phyloP scores from a whole-genome alignment of 2,329 filamentous ascomycete species.

The Geosmithia morbida region DNA sequence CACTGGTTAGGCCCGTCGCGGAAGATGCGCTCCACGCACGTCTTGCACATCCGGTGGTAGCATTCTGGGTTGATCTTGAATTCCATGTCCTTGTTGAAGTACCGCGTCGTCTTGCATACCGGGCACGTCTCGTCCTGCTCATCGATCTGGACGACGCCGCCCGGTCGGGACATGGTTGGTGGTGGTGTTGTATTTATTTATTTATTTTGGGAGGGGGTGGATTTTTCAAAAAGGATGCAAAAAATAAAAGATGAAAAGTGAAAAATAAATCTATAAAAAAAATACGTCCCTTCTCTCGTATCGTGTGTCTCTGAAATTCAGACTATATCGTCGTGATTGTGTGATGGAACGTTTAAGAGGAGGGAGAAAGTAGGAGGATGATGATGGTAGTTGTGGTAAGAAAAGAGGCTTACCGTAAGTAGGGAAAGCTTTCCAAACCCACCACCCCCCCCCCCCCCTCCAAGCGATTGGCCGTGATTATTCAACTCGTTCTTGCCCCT shows the following conservation, averaged over 20 bases:
- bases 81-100: constrained; percentile 85
- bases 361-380: too few relatives aligned
- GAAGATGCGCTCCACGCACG: constrained; percentile 91
- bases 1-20: constrained; percentile 82
- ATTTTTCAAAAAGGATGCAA: neutral
- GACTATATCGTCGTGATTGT: too few relatives aligned
- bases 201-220: too few relatives aligned
- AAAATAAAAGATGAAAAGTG: too few relatives aligned
- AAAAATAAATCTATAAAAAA: too few relatives aligned
- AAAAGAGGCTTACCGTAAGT: neutral
- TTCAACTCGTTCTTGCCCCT: constrained; percentile 1
- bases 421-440: neutral
- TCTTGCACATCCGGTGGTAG: constrained; percentile 98
- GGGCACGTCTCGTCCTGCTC: constrained; percentile 65
- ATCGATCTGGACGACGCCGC: constrained; percentile 5
- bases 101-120: constrained; percentile 92
- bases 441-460: too few relatives aligned
- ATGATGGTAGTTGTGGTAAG: too few relatives aligned
- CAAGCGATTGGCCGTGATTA: neutral
- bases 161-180: neutral
- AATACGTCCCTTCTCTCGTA: too few relatives aligned
- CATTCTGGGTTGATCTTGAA: constrained; percentile 97
- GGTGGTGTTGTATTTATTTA: too few relatives aligned
- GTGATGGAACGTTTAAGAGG: too few relatives aligned
- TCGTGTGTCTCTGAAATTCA: too few relatives aligned